phyloP scores from a whole-genome alignment of 805 yeast species.

The Metschnikowia proteae region DNA sequence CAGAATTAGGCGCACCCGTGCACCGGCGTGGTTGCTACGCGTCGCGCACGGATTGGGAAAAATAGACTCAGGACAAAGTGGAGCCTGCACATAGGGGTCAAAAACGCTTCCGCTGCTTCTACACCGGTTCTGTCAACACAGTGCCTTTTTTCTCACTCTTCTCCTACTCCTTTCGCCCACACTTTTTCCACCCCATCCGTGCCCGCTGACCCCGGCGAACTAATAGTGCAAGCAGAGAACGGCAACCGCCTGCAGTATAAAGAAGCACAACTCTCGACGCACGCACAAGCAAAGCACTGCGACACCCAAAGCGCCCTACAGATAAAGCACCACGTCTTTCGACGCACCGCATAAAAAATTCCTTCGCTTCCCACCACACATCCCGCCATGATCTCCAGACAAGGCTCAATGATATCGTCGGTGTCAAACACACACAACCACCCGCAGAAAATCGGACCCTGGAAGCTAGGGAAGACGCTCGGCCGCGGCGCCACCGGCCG shows the following conservation, averaged over 20 bases:
- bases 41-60: constrained; percentile 7
- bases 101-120: constrained; percentile 1
- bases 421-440: constrained; percentile 42
- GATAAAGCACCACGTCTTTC: background rate
- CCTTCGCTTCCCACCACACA: background rate
- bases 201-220: background rate
- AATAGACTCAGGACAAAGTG: background rate
- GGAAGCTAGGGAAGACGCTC: constrained; percentile 74
- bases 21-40: constrained; percentile 2
- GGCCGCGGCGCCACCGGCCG: constrained; percentile 85
- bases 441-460: constrained; percentile 67
- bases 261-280: constrained; percentile 1
- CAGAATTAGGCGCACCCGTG: background rate
- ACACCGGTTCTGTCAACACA: constrained; percentile 5
- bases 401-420: constrained; percentile 57
- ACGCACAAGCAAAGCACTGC: background rate
- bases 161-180: constrained; percentile 3
- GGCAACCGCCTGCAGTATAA: background rate
- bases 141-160: constrained; percentile 5
- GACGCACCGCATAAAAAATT: background rate
- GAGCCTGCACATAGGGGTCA: background rate
- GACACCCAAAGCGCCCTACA: background rate
- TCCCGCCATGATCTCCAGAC: constrained; percentile 41
- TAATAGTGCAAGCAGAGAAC: background rate
- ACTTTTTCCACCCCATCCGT: background rate